Conservation (phyloP, 2,329 filamentous ascomycete species). For the Coleophoma cylindrospora region DNA sequence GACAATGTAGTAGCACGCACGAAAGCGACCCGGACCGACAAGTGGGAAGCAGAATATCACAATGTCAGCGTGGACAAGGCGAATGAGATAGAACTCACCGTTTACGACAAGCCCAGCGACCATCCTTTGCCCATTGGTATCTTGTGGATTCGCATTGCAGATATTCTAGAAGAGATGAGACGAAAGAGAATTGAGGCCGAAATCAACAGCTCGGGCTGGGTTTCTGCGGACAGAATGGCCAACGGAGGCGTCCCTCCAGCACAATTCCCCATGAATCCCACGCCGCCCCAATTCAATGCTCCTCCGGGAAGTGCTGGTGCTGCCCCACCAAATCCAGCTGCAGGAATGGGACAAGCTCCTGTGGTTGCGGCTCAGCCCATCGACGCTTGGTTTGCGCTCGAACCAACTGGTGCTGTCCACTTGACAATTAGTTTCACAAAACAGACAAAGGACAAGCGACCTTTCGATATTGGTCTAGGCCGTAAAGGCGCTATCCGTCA, state of each 20-base stretch:
- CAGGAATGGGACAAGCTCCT: conserved; percentile 23
- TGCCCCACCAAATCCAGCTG: conserved; percentile 15
- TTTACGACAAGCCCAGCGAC: conserved; percentile 92
- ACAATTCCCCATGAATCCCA: conserved; percentile 55
- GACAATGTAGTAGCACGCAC: conserved; percentile 88
- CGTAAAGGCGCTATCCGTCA: conserved; percentile 95
- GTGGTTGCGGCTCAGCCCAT: conserved; percentile 50
- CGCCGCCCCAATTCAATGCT: conserved; percentile 38
- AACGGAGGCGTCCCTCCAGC: conserved; percentile 43
- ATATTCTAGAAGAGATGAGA: conserved; percentile 96
- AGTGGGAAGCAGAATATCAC: conserved; percentile 88
- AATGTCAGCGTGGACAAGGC: conserved; percentile 95
- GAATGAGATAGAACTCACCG: conserved; percentile 95
- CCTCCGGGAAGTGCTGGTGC: conserved; percentile 34
- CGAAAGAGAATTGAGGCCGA: conserved; percentile 96
- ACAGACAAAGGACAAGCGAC: conserved; percentile 75
- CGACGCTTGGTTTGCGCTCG: conserved; percentile 94
- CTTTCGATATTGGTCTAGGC: conserved; percentile 83
- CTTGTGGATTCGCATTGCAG: conserved; percentile 93
- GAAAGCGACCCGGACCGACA: conserved; percentile 76
- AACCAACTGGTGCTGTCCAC: conserved; percentile 89
- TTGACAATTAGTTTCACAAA: conserved; percentile 90
- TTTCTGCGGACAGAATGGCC: conserved; percentile 93
- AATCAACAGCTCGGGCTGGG: conserved; percentile 92
- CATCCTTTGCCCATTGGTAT: conserved; percentile 89